Percentiles rank a stretch among this genome's conserved stretches.
Conservation (phyloP, 2,329 filamentous ascomycete species). For the Hypomyces rosellus region DNA sequence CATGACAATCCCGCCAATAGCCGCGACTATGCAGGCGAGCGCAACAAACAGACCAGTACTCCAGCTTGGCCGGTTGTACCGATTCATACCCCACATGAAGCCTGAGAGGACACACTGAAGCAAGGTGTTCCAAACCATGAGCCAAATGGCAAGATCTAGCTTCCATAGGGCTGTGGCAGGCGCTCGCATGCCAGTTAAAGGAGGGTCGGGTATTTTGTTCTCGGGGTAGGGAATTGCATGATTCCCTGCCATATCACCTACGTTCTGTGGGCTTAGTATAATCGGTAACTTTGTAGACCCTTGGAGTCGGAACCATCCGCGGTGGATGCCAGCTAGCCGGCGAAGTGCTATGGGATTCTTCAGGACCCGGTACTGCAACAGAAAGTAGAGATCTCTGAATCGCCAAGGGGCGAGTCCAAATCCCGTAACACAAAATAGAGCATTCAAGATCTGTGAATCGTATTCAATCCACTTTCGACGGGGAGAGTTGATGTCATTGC, state of each 20-base stretch:
- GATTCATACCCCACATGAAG: constrained; percentile 78
- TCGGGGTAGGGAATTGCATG: constrained; percentile 54
- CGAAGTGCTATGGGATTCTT: constrained; percentile 53
- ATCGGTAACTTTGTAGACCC: constrained; percentile 55
- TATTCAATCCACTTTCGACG: constrained; percentile 78
- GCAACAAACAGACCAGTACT: constrained; percentile 73
- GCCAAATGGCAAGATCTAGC: constrained; percentile 72
- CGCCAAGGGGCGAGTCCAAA: constrained; percentile 83
- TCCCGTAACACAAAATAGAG: constrained; percentile 78
- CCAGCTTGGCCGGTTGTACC: constrained; percentile 70
- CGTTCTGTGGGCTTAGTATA: constrained; percentile 46
- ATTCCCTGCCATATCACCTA: constrained; percentile 35
- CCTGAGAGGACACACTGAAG: constrained; percentile 66
- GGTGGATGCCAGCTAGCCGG: constrained; percentile 66
- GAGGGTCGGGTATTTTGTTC: constrained; percentile 56
- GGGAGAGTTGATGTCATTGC: constrained; percentile 67
- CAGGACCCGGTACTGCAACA: constrained; percentile 56
- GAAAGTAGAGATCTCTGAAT: constrained; percentile 70
- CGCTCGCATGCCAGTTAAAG: constrained; percentile 66
- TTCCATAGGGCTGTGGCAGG: constrained; percentile 65
- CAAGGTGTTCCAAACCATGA: constrained; percentile 72
- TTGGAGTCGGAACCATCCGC: constrained; percentile 66
- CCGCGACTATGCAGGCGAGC: constrained; percentile 64
- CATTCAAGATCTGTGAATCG: constrained; percentile 72
- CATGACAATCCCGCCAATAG: constrained; percentile 61